These are phyloP conservation scores for Cyclanthera cordifolia DNA, from an alignment of 306 rosid genomes.

Conservation along the genomic window DNA sequence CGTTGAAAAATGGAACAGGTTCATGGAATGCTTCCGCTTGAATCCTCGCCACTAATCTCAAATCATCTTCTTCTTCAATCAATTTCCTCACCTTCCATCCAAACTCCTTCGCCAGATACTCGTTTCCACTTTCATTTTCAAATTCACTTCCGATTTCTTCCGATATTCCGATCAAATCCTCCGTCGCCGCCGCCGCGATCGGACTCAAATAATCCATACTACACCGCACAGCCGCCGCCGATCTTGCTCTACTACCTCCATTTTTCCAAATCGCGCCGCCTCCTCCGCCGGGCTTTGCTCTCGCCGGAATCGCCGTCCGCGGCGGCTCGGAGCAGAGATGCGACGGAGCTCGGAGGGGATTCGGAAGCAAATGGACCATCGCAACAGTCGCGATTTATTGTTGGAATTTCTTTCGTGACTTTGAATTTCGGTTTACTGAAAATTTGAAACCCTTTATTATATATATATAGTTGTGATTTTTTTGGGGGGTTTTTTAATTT, in stretches of 20 bases:
- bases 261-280: not conserved
- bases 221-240: not conserved
- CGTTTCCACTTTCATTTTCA: conserved; percentile 7
- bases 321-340: no score
- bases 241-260: not conserved
- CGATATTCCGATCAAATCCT: conserved; percentile 15
- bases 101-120: conserved; percentile 41
- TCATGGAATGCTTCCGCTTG: conserved; percentile 78
- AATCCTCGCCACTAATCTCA: conserved; percentile 42
- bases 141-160: not conserved
- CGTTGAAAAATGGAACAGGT: conserved; percentile 49
- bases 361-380: conserved; percentile 44
- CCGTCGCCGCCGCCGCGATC: not conserved
- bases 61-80: conserved; percentile 38
- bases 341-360: conserved; percentile 23
- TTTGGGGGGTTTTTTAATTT: not conserved
- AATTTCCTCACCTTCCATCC: conserved; percentile 74
- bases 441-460: not conserved
- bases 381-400: no score
- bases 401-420: no score
- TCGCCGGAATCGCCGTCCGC: not conserved
- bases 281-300: not conserved
- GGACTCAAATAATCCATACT: not conserved
- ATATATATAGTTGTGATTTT: not conserved
- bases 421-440: not conserved